phyloP scores from a whole-genome alignment of 768 basidiomycete species.

The Russula lepida region DNA sequence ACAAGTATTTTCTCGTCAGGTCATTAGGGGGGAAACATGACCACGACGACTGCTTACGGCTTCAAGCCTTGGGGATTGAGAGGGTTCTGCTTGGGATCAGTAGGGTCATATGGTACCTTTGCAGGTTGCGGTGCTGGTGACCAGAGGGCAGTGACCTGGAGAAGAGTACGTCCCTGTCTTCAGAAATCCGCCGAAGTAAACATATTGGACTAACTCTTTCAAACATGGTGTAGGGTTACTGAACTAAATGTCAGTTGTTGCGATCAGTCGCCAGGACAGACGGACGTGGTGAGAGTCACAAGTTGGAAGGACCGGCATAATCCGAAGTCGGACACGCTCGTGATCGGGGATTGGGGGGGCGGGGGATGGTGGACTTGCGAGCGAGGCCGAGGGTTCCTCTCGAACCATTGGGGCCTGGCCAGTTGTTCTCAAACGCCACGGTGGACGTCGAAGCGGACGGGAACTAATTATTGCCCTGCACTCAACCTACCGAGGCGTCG shows the following conservation, averaged over 20 bases:
- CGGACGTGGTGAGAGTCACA: no score
- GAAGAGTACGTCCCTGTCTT: no score
- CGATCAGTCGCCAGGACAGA: background rate
- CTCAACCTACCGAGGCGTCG: background rate
- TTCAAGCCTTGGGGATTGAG: slow-evolving; percentile 93
- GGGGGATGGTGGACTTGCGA: no score
- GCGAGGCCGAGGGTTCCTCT: no score
- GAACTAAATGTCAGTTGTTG: background rate
- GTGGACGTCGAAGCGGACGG: background rate
- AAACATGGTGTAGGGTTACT: background rate
- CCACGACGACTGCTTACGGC: slow-evolving; percentile 56
- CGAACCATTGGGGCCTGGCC: no score
- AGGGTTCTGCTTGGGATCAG: slow-evolving; percentile 75
- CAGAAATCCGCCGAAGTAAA: background rate
- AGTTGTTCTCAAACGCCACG: background rate
- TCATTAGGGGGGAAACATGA: background rate
- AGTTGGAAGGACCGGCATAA: no score
- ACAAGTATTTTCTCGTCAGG: background rate
- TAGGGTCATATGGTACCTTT: slow-evolving; percentile 44
- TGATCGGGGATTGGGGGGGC: no score
- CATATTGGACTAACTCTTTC: slow-evolving; percentile 3
- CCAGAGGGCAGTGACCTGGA: slow-evolving; percentile 32
- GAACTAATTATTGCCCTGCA: background rate
- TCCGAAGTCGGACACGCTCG: no score
- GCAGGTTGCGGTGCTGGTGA: slow-evolving; percentile 35